phyloP scores from a whole-genome alignment of 352 stramenopile genomes.

The Globisporangium okanoganense region DNA sequence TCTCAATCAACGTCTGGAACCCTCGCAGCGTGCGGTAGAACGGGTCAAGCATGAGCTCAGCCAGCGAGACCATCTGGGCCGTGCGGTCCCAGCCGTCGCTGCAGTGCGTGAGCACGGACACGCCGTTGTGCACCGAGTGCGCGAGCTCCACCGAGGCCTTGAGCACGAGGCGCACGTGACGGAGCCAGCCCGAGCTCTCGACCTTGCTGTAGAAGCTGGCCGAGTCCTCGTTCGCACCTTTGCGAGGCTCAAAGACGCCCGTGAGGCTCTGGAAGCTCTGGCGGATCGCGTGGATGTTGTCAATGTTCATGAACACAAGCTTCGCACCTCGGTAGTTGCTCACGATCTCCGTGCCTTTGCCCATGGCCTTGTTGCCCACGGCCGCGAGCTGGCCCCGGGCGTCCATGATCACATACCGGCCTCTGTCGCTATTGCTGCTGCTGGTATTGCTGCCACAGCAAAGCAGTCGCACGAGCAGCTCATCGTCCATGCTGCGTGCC shows the following conservation, averaged over 20 bases:
- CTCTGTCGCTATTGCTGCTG: conserved; percentile 40
- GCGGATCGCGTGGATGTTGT: conserved; percentile 98
- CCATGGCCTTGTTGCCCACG: conserved; percentile 88
- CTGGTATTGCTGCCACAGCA: conserved; percentile 64
- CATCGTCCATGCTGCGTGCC: conserved; percentile 68
- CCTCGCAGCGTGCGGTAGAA: conserved; percentile 97
- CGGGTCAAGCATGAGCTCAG: conserved; percentile 97
- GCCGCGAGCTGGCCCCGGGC: conserved; percentile 76
- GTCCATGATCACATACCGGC: conserved; percentile 83
- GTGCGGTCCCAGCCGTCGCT: conserved; percentile 99
- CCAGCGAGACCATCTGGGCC: conserved; percentile 93
- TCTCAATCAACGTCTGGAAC: conserved; percentile 96
- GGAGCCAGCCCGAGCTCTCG: conserved; percentile 95
- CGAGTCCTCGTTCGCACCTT: conserved; percentile 75
- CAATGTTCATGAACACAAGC: conserved; percentile 97
- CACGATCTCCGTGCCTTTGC: conserved; percentile 95
- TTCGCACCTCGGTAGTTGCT: conserved; percentile 94
- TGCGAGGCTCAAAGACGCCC: conserved; percentile 72
- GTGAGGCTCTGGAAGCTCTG: conserved; percentile 90
- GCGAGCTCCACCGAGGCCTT: conserved; percentile 92
- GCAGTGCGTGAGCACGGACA: conserved; percentile 97
- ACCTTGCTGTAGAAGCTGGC: conserved; percentile 88
- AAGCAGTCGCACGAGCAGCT: conserved; percentile 64
- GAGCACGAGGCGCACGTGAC: conserved; percentile 92
- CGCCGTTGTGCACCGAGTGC: conserved; percentile 90